Evolutionary conservation across 2,329 filamentous ascomycete species (phyloP), one percentile per base, ranked within the genome.

Genomic region (Bipolaris zeicola): DNA sequence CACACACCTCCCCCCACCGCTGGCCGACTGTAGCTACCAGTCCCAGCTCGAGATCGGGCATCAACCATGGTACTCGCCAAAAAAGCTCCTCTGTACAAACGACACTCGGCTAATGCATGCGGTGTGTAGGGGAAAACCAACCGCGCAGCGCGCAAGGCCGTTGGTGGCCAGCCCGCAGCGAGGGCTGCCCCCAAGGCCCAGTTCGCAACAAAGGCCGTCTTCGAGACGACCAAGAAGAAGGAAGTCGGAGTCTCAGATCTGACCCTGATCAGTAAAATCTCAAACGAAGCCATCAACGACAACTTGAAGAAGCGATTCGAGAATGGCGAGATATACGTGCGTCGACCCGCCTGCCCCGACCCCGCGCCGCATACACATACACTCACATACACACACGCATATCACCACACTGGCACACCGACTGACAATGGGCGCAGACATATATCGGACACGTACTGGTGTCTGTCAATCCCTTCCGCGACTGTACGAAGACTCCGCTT

Each of bases 401-500:
- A 7, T 58, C 54, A 43, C 50, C 41, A 46, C 24, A 57, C 31
- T 50, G 50, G 54, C 41, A 64, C 50, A 52, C 56, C 54, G 54
- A 63, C 70, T 72, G 69, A 73, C 66, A 53, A 41, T 61, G 57
- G 60, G 65, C 57, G 64, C 70, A 87, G 85, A 99, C 95, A 73
- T 99, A 99, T 79, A 99, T 99, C 76, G 95, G 95, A 81, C 94
- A 98, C 89, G 95, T 99, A 78, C 79, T 99, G 84, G 95, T 99
- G 68, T 98, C 95, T 37, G 95, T 99, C 77, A 99, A 99, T 78
- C 95, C 95, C 34, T 99, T 99, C 79, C 88, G 92, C 75, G 95
- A 99, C 75, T 84, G 85, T 87, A 79, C 73, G 84, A 83, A 42
- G 33, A 24, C 57, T 39, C 26, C 41, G 24, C 46, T 26, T 34